Evolutionary conservation across 2,329 filamentous ascomycete species (phyloP), one percentile per base, ranked within the genome.

Genomic region (Paecilomyces variotii): DNA sequence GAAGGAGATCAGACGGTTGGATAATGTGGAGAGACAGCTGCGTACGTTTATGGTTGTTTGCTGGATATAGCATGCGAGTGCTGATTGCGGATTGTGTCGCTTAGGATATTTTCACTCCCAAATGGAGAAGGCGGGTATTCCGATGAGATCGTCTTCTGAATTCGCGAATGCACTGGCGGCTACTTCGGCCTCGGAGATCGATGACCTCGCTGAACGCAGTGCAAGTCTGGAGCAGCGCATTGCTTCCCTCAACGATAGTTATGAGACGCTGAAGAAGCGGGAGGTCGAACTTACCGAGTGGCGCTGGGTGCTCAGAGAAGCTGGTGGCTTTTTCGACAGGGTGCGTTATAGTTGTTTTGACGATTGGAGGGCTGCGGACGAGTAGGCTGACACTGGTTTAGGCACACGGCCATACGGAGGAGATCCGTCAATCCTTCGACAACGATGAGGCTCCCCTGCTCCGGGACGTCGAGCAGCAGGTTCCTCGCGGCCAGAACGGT

Each of bases 1-100:
- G 19, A 92, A 96, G 72, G 94, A 99, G 78, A 97, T 99, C 66
- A 88, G 95, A 71, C 87, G 94, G 63, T 86, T 99, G 60, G 94
- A 99, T 76, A 99, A 99, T 82, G 91, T 97, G 63, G 94, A 99
- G 79, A 86, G 94, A 73, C 94, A 99, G 77, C 87, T 99, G 68
- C 90, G 91, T 92, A 88, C 74, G 89, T 82, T 12, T n/a, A 11
- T 25, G n/a, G 53, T 12, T 12, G 10, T 30, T 2, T 50, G 5
- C 45, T 2, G 53, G 50, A 34, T 49, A 6, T 55, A 4, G 30
- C 7, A 25, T 19, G 14, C 10, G 50, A 62, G 68, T 49, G 62
- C 59, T 57, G 54, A 49, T 26, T 19, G 35, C 35, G 60, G 24
- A 57, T 55, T 12, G 34, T 24, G 53, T 32, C 56, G 12, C 54